phyloP scores from a whole-genome alignment of 768 basidiomycete genomes.

The Pleurotus giganteus region DNA sequence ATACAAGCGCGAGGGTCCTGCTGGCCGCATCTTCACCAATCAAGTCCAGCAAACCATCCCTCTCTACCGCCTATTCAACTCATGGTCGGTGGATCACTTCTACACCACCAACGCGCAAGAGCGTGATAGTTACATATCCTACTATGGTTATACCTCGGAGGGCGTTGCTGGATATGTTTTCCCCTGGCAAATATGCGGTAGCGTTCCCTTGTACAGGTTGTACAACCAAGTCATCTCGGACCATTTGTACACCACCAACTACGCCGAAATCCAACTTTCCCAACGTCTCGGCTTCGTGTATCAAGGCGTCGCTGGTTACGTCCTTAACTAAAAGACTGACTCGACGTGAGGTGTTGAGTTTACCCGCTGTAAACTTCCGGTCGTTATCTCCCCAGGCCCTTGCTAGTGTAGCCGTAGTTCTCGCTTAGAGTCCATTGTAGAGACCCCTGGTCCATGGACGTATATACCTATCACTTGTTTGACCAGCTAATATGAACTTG shows the following conservation, averaged over 20 bases:
- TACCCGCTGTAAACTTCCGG: no score
- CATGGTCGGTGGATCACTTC: slow-evolving; percentile 10
- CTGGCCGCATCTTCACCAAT: slow-evolving; percentile 7
- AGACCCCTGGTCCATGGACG: no score
- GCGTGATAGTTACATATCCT: slow-evolving; percentile 1
- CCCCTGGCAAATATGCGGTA: slow-evolving; percentile 6
- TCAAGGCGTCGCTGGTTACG: slow-evolving; percentile 6
- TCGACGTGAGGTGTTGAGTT: no score
- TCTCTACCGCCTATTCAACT: slow-evolving; percentile 15
- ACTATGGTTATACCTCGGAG: slow-evolving; percentile 9
- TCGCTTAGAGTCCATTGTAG: no score
- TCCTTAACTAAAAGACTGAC: background rate
- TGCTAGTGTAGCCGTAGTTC: no score
- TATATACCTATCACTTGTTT: no score
- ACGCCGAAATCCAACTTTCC: background rate
- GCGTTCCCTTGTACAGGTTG: slow-evolving; percentile 5
- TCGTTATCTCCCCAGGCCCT: no score
- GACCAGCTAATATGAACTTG: no score
- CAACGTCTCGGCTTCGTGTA: background rate
- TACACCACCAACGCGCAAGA: slow-evolving; percentile 15
- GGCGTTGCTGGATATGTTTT: slow-evolving; percentile 15
- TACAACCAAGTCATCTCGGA: background rate
- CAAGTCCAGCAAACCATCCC: slow-evolving; percentile 10
- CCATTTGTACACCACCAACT: slow-evolving; percentile 7
- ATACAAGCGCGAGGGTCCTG: background rate